A percentile compares a stretch with the other conserved stretches of the same genome.
phyloP scores from a whole-genome alignment of 2,329 filamentous ascomycete genomes.

The Fusarium nematophilum region DNA sequence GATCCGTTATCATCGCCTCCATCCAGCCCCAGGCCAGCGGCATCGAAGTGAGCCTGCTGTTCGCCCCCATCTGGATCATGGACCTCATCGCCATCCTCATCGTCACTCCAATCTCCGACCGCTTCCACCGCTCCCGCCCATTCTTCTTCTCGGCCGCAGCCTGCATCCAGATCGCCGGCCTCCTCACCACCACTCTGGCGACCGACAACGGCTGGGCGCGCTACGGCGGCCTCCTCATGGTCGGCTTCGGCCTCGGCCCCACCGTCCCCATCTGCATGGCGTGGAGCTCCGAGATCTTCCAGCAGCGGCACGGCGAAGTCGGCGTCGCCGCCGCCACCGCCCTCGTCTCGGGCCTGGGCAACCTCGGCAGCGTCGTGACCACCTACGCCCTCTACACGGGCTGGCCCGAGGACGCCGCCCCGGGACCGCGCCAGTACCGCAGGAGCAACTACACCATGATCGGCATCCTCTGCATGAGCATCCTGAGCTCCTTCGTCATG shows the following conservation, averaged over 20 bases:
- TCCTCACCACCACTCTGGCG: slow-evolving; percentile 83
- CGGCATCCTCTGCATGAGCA: slow-evolving; percentile 83
- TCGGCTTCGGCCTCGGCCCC: slow-evolving; percentile 89
- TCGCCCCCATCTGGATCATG: slow-evolving; percentile 94
- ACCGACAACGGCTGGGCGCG: slow-evolving; percentile 79
- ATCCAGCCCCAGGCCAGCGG: slow-evolving; percentile 80
- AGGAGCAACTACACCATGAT: slow-evolving; percentile 91
- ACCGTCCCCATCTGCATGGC: slow-evolving; percentile 95
- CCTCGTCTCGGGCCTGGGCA: slow-evolving; percentile 87
- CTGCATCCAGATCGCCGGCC: slow-evolving; percentile 82
- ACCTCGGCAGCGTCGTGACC: slow-evolving; percentile 85
- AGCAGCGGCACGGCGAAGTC: slow-evolving; percentile 88
- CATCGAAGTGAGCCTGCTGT: slow-evolving; percentile 82
- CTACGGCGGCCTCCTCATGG: slow-evolving; percentile 88
- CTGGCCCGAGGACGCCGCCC: slow-evolving; percentile 80
- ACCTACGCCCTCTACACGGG: slow-evolving; percentile 91
- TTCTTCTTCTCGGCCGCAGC: slow-evolving; percentile 83
- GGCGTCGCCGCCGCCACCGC: slow-evolving; percentile 89
- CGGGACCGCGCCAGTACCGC: slow-evolving; percentile 77
- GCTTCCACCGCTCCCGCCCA: slow-evolving; percentile 83
- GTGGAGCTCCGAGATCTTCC: slow-evolving; percentile 92
- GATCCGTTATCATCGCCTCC: slow-evolving; percentile 83
- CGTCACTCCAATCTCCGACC: slow-evolving; percentile 86
- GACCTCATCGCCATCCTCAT: slow-evolving; percentile 89
- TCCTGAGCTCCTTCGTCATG: slow-evolving; percentile 77